Conservation (phyloP, 208 protist species). For the Endotrypanum monterogeii region DNA sequence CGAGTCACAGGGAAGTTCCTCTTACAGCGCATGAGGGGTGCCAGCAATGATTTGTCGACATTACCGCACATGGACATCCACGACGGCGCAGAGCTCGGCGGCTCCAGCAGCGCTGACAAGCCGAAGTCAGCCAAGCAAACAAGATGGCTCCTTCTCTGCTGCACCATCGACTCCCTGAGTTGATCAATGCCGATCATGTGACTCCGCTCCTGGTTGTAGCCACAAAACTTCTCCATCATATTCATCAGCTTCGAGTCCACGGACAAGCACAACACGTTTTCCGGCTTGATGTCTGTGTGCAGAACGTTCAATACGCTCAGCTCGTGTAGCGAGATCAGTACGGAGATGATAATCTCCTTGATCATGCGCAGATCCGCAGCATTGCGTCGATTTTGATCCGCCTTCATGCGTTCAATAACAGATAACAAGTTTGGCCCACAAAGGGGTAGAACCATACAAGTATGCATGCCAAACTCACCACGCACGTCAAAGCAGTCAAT, state of each 20-base stretch:
- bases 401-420: conserved; percentile 72
- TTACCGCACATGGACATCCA: conserved; percentile 25
- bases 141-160: conserved; percentile 48
- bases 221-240: conserved; percentile 72
- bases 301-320: conserved; percentile 79
- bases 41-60: conserved; percentile 26
- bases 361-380: conserved; percentile 66
- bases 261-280: conserved; percentile 82
- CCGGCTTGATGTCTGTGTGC: conserved; percentile 94
- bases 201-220: conserved; percentile 52
- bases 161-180: conserved; percentile 25
- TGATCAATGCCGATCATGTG: conserved; percentile 36
- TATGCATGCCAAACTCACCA: conserved; percentile 62
- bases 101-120: conserved; percentile 69
- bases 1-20: conserved; percentile 62
- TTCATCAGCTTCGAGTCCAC: conserved; percentile 65
- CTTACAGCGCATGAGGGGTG: conserved; percentile 48
- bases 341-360: conserved; percentile 75
- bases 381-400: conserved; percentile 40
- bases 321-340: conserved; percentile 70
- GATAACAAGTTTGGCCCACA: conserved; percentile 85
- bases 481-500: conserved; percentile 81
- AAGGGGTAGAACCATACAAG: conserved; percentile 85
- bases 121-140: conserved; percentile 82
- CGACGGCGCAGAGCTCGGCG: conserved; percentile 18